A percentile compares a stretch with the other conserved stretches of the same genome.
Evolutionary conservation across 768 basidiomycete genomes (phyloP).

Genomic region (Xerocomus spinulosus): DNA sequence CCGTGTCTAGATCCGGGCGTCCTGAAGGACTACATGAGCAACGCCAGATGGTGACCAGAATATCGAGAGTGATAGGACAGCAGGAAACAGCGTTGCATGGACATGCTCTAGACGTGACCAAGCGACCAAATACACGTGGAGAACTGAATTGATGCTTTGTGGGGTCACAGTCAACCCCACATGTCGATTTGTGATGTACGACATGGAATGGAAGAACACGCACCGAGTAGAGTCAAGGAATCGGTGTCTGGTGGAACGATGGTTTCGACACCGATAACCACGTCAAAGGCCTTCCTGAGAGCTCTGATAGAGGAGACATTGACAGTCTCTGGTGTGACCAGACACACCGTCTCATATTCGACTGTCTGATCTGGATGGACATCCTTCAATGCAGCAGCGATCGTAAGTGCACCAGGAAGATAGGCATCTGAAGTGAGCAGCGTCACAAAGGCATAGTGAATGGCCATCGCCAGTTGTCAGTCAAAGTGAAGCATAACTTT

Average conservation of each 20-base stretch:
- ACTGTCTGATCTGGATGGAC: conserved; percentile 58
- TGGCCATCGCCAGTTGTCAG: conserved; percentile 44
- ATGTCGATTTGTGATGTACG: conserved; percentile 3
- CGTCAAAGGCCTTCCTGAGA: conserved; percentile 73
- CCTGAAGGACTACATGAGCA: conserved; percentile 45
- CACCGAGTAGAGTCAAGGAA: conserved; percentile 81
- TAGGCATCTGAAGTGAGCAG: conserved; percentile 90
- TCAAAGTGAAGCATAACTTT: background rate
- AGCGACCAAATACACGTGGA: conserved; percentile 9
- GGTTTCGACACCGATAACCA: conserved; percentile 89
- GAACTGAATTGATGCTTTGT: conserved; percentile 8
- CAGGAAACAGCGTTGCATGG: conserved; percentile 18
- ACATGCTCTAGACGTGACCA: conserved; percentile 6
- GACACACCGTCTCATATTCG: conserved; percentile 70
- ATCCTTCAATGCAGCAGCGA: conserved; percentile 81
- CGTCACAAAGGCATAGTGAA: conserved; percentile 80
- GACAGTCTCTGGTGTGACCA: conserved; percentile 93
- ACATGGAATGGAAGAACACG: conserved; percentile 8
- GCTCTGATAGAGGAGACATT: conserved; percentile 76
- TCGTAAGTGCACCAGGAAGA: conserved; percentile 86
- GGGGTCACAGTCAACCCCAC: background rate
- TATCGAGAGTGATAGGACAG: conserved; percentile 11
- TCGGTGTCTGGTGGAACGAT: conserved; percentile 65
- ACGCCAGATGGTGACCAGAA: conserved; percentile 10
- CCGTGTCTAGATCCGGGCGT: conserved; percentile 87